Percentiles rank a stretch among this genome's conserved stretches.
These are phyloP conservation scores for Fusarium phyllophilum DNA, from an alignment of 2,329 filamentous ascomycete genomes.

Conservation along the genomic window DNA sequence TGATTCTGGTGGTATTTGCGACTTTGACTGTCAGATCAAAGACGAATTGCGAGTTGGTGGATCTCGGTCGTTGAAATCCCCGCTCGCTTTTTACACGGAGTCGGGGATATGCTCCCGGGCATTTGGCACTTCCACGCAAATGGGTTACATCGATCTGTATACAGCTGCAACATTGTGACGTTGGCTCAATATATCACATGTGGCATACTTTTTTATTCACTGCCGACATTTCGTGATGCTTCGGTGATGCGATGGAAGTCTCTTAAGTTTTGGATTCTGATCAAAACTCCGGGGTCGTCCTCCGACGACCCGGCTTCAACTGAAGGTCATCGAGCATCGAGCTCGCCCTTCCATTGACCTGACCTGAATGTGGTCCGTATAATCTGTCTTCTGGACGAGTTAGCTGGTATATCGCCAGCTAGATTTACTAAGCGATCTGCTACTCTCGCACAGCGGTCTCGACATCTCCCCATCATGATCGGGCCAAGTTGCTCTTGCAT, in stretches of 20 bases:
- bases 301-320: not conserved
- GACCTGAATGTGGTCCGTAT: not conserved
- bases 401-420: not conserved
- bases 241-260: not conserved
- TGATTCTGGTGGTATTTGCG: not conserved
- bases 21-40: not conserved
- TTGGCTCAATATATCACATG: not conserved
- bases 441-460: not conserved
- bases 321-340: not conserved
- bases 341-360: not conserved
- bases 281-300: not conserved
- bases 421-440: not conserved
- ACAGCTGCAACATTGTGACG: not conserved
- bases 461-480: slow-evolving; percentile 10
- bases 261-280: not conserved
- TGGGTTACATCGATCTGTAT: not conserved
- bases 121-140: not conserved
- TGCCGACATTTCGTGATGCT: not conserved
- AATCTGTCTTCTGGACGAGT: not conserved
- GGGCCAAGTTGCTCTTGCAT: slow-evolving; percentile 9
- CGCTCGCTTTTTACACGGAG: slow-evolving; percentile 31
- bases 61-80: slow-evolving; percentile 28
- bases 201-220: not conserved
- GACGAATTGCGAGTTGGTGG: slow-evolving; percentile 1
- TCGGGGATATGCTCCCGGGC: slow-evolving; percentile 26